phyloP scores from a whole-genome alignment of 495 filamentous ascomycete species.

The Cercophora newfieldiana region DNA sequence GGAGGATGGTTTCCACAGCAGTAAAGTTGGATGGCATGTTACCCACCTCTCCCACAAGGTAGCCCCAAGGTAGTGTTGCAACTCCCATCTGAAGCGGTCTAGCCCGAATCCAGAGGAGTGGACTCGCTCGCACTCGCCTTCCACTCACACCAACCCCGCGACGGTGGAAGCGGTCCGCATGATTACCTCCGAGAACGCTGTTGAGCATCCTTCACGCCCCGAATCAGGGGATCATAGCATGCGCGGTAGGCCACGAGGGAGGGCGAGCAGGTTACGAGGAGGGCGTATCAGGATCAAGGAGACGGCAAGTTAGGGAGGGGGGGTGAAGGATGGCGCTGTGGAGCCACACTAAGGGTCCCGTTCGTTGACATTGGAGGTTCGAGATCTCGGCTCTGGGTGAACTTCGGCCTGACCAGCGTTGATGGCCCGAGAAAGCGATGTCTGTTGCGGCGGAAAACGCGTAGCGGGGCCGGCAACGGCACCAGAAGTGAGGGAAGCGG shows the following conservation, averaged over 20 bases:
- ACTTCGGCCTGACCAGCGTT: neutral
- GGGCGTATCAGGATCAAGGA: neutral
- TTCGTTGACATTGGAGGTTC: neutral
- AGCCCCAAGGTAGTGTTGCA: neutral
- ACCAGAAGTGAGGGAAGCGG: neutral
- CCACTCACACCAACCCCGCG: neutral
- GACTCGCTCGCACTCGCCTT: neutral
- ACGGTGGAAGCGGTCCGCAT: neutral
- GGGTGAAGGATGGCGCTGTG: neutral
- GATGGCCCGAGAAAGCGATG: neutral
- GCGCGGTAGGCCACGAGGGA: neutral
- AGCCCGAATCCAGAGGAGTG: neutral
- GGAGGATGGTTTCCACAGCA: neutral
- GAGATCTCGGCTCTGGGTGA: neutral
- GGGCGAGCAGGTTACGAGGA: neutral
- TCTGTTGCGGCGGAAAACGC: neutral
- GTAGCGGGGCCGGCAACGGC: neutral
- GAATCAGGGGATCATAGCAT: neutral
- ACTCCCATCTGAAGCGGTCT: neutral
- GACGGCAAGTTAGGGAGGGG: neutral
- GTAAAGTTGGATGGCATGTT: neutral
- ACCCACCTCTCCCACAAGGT: neutral
- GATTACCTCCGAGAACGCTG: neutral
- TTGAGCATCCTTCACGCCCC: neutral
- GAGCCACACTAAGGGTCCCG: neutral